Percentiles rank a stretch among this genome's conserved stretches.
Conservation (phyloP, 2,329 filamentous ascomycete species). For the Neonectria neomacrospora region DNA sequence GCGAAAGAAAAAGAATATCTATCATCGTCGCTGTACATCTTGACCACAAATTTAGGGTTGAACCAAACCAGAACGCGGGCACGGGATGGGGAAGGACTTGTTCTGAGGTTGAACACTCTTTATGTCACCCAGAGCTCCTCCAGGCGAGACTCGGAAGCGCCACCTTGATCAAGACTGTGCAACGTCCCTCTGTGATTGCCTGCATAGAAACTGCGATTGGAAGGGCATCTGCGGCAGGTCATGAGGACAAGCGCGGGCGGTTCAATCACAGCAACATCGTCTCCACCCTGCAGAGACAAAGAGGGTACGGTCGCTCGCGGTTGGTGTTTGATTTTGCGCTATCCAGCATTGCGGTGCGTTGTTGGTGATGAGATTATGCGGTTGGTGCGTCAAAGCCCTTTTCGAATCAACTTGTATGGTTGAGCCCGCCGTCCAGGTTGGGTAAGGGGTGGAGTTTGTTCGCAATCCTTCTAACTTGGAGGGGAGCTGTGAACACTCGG, state of each 20-base stretch:
- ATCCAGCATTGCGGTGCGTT: slow-evolving; percentile 28
- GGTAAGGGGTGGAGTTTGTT: slow-evolving; percentile 30
- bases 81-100: slow-evolving; percentile 7
- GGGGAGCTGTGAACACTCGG: slow-evolving; percentile 6
- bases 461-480: slow-evolving; percentile 25
- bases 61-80: background rate
- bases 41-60: slow-evolving; percentile 1
- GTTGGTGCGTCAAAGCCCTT: slow-evolving; percentile 30
- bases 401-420: slow-evolving; percentile 39
- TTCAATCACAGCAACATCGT: slow-evolving; percentile 23
- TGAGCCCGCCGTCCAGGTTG: slow-evolving; percentile 1
- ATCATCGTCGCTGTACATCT: slow-evolving; percentile 42
- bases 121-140: slow-evolving; percentile 28
- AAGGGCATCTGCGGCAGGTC: slow-evolving; percentile 29
- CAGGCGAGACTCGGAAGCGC: slow-evolving; percentile 24
- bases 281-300: slow-evolving; percentile 27
- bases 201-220: slow-evolving; percentile 22
- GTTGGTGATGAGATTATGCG: slow-evolving; percentile 40
- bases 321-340: slow-evolving; percentile 25
- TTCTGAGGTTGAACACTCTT: slow-evolving; percentile 27
- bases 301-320: slow-evolving; percentile 11
- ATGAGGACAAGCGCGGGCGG: slow-evolving; percentile 31
- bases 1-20: slow-evolving; percentile 45
- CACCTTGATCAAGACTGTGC: slow-evolving; percentile 33
- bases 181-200: slow-evolving; percentile 28